Evolutionary conservation across 2,329 filamentous ascomycete species (phyloP), one percentile per base, ranked within the genome.

Genomic region (Fusarium sp.): DNA sequence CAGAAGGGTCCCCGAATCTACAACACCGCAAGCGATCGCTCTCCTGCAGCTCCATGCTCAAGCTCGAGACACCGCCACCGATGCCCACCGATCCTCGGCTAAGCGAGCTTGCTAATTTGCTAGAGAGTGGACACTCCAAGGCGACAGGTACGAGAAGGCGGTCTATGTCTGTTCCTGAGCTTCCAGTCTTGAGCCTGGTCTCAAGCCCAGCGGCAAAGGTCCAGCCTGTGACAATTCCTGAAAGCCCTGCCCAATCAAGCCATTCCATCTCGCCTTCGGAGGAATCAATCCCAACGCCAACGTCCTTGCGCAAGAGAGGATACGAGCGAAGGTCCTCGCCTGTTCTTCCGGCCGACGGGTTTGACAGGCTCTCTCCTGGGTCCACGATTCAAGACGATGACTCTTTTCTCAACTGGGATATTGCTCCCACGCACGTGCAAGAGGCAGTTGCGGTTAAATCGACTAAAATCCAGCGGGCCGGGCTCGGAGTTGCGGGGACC

Each of bases 1-100:
- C 81, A 7, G 81, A 86, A 42, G 72, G 73, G 59, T 80, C 34
- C 79, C 71, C 73, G 18, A 69, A 72, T 27, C 55, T 80, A 11
- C 79, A 80, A 18, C 74, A 77, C 7, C 85, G 85, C 67, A 82
- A 79, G 65, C 81, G 86, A 38, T 84, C 80, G 49, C 83, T 83
- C 70, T 89, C 87, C 1, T 80, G 78, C 7, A 82, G 83, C 14
- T 85, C 84, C 2, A 72, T 85, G 27, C 71, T 75, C 13, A 80
- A 81, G 5, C 84, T 85, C 6, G 83, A 85, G 20, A 79, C 87
- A n/a, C 84, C 84, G 6, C 77, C 79, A 16, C 78, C 83, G 1
- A 81, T 79, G 54, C 84, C 78, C 61, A 79, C 81, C 16, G 78
- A 79, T 14, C 79, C 85, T 16, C 78, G 81, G 6, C 83, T 85